Percentiles rank a stretch among this genome's conserved stretches.
Evolutionary conservation across 2,329 filamentous ascomycete genomes (phyloP).

Genomic region (Talaromyces sp.): DNA sequence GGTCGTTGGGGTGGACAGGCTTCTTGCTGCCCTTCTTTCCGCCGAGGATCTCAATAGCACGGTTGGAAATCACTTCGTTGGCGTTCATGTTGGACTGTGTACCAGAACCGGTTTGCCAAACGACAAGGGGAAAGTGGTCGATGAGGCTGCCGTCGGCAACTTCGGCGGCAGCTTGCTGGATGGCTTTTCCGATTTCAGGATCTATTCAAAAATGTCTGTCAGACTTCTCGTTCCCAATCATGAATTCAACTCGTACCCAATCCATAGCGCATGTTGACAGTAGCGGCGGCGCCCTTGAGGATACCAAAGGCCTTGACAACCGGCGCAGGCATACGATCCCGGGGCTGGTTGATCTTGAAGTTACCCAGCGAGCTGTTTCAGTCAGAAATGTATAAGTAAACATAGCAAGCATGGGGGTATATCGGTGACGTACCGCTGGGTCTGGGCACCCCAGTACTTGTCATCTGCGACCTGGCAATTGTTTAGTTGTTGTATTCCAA

Average conservation of each 20-base stretch:
- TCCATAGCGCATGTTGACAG: constrained; percentile 91
- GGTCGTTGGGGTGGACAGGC: constrained; percentile 98
- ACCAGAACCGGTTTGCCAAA: constrained; percentile 98
- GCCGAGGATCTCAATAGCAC: constrained; percentile 94
- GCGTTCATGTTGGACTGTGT: constrained; percentile 99
- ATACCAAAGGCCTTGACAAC: constrained; percentile 93
- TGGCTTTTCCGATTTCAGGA: constrained; percentile 83
- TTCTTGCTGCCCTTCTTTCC: constrained; percentile 94
- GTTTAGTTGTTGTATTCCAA: constrained; percentile 5
- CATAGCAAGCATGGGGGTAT: neutral
- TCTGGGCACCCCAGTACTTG: constrained; percentile 99
- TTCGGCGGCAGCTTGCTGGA: constrained; percentile 89
- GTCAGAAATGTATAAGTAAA: constrained; percentile 15
- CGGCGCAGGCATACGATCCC: constrained; percentile 94
- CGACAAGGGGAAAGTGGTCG: constrained; percentile 96
- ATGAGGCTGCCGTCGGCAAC: constrained; percentile 89
- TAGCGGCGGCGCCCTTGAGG: constrained; percentile 91
- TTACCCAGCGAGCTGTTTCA: constrained; percentile 70
- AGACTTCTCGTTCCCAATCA: constrained; percentile 12
- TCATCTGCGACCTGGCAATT: constrained; percentile 62
- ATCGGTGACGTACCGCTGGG: constrained; percentile 59
- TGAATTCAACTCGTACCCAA: constrained; percentile 50
- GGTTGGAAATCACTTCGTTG: constrained; percentile 99
- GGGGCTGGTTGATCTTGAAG: constrained; percentile 98
- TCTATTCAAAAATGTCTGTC: constrained; percentile 48